These are phyloP conservation scores for Diplodia intermedia DNA, from an alignment of 2,329 filamentous ascomycete species.

Conservation along the genomic window DNA sequence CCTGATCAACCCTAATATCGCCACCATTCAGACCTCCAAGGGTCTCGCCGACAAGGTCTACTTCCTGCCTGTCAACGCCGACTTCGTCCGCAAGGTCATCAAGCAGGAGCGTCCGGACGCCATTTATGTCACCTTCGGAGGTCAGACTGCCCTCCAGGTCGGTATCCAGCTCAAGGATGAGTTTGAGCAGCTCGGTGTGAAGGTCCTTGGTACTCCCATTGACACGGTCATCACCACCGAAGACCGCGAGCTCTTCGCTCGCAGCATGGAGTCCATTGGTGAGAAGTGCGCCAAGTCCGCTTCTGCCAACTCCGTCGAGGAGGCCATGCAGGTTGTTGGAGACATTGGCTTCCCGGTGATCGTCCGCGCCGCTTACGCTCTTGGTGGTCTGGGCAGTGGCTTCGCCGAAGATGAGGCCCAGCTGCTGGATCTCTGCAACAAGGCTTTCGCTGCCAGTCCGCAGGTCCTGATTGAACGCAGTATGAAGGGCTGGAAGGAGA, in stretches of 20 bases:
- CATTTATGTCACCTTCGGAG: conserved; percentile 97
- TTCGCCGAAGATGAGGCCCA: conserved; percentile 90
- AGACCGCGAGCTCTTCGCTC: conserved; percentile 94
- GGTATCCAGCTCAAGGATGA: conserved; percentile 98
- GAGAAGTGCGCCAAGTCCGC: conserved; percentile 98
- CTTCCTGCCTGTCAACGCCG: conserved; percentile 94
- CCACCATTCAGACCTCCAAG: conserved; percentile 98
- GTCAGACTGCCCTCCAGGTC: conserved; percentile 94
- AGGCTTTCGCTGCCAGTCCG: conserved; percentile 92
- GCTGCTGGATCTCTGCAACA: conserved; percentile 86
- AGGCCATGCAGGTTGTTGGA: conserved; percentile 87
- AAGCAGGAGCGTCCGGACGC: conserved; percentile 92
- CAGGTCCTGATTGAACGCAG: conserved; percentile 96
- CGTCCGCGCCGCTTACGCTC: conserved; percentile 92
- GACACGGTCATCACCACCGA: conserved; percentile 99
- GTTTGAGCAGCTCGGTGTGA: conserved; percentile 88
- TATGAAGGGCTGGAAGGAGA: conserved; percentile 99
- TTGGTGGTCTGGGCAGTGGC: conserved; percentile 92
- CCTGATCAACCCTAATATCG: conserved; percentile 98
- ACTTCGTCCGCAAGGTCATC: conserved; percentile 98
- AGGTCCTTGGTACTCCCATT: conserved; percentile 94
- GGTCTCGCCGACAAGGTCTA: conserved; percentile 98
- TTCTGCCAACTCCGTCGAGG: conserved; percentile 85
- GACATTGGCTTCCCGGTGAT: conserved; percentile 96
- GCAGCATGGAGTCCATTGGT: conserved; percentile 97